Percentiles rank a stretch among this genome's conserved stretches.
Evolutionary conservation across 805 yeast genomes (phyloP).

Genomic region (Sungouiozyma ichnusensis): DNA sequence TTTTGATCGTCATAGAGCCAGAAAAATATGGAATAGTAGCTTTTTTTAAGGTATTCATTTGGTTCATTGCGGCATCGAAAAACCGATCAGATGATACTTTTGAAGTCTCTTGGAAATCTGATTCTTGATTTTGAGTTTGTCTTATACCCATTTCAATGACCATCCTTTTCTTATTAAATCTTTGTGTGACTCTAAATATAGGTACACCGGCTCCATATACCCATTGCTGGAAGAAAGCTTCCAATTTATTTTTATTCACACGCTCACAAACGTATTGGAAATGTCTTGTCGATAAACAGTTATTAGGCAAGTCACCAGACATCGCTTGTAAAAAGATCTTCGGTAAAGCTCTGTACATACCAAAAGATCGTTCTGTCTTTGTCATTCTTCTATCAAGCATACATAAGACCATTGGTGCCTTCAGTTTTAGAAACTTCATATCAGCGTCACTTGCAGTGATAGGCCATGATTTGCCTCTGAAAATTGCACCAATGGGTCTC

Average conservation of each 20-base stretch:
- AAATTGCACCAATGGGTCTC: constrained; percentile 71
- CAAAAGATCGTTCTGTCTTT: constrained; percentile 89
- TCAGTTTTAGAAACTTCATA: constrained; percentile 58
- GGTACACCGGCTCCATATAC: constrained; percentile 85
- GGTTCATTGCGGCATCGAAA: constrained; percentile 19
- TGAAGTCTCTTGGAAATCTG: constrained; percentile 19
- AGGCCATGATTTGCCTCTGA: constrained; percentile 24
- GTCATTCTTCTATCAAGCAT: constrained; percentile 89
- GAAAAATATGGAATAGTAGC: constrained; percentile 41
- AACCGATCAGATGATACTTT: constrained; percentile 22
- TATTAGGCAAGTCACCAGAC: constrained; percentile 83
- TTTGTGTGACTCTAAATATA: constrained; percentile 74
- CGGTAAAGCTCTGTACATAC: constrained; percentile 82
- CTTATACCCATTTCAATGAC: constrained; percentile 89
- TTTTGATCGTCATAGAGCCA: constrained; percentile 94
- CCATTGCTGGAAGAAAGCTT: constrained; percentile 87
- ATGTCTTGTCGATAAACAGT: constrained; percentile 68
- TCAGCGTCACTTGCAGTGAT: constrained; percentile 32
- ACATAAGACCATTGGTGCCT: constrained; percentile 76
- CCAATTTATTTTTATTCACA: constrained; percentile 78
- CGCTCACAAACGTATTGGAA: constrained; percentile 92
- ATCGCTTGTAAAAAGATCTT: constrained; percentile 86
- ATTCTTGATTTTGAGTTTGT: constrained; percentile 69
- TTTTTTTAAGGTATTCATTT: constrained; percentile 14
- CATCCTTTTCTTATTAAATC: constrained; percentile 88